A percentile compares a stretch with the other conserved stretches of the same genome.
These are phyloP conservation scores for Rosa persica DNA, from an alignment of 306 rosid genomes.

Conservation along the genomic window DNA sequence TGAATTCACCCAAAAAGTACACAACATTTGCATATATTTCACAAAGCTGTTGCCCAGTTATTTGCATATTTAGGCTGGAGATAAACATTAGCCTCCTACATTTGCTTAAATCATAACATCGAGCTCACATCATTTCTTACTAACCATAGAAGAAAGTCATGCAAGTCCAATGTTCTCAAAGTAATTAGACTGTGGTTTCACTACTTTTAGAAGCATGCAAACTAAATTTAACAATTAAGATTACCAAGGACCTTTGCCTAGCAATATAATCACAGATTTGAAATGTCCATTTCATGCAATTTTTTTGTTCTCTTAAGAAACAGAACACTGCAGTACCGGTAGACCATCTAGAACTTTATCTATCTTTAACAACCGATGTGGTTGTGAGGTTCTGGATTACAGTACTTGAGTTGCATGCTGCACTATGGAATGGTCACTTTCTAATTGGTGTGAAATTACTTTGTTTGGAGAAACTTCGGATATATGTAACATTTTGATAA, in stretches of 20 bases:
- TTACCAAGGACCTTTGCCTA: neutral
- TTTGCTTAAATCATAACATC: neutral
- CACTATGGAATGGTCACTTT: neutral
- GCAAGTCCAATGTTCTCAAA: neutral
- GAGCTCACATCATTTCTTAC: neutral
- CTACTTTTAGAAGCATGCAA: neutral
- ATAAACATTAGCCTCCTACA: neutral
- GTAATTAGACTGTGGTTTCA: neutral
- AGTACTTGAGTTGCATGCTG: neutral
- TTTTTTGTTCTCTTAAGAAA: neutral
- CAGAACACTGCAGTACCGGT: neutral
- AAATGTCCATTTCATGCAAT: neutral
- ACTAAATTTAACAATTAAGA: neutral
- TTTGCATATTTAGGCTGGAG: neutral
- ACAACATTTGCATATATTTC: neutral
- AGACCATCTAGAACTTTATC: neutral
- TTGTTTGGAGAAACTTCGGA: neutral
- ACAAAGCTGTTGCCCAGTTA: neutral
- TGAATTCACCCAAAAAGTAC: neutral
- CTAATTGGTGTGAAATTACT: constrained; percentile 2
- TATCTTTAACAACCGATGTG: neutral
- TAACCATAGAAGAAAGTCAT: neutral
- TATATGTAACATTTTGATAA: constrained; percentile 19
- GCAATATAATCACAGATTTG: neutral
- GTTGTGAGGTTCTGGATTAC: neutral